These are phyloP conservation scores for Sarocladium brachiariae DNA, from an alignment of 2,329 filamentous ascomycete species.

Conservation along the genomic window DNA sequence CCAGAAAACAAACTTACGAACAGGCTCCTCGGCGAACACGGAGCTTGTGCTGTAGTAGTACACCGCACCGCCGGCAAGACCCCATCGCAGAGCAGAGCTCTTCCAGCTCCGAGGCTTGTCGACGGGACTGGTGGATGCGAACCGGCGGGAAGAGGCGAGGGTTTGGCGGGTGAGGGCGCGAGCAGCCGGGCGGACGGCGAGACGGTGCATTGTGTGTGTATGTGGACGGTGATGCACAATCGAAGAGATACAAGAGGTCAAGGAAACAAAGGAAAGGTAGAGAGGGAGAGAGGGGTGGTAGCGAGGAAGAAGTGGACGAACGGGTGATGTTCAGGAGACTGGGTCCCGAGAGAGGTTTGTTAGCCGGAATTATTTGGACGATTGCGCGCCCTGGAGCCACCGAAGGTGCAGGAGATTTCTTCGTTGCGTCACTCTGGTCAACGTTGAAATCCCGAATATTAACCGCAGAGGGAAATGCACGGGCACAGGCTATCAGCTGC, in stretches of 20 bases:
- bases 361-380: not conserved
- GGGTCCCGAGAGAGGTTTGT: not conserved
- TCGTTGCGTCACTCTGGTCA: constrained; percentile 10
- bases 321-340: not conserved
- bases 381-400: not conserved
- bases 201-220: constrained; percentile 41
- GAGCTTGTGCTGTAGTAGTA: constrained; percentile 94
- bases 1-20: constrained; percentile 65
- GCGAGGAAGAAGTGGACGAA: not conserved
- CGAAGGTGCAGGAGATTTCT: constrained; percentile 5
- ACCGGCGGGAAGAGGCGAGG: constrained; percentile 35
- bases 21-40: constrained; percentile 76
- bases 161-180: constrained; percentile 33
- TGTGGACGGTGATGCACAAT: not conserved
- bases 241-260: not conserved
- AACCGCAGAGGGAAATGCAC: no score
- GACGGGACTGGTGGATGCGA: constrained; percentile 51
- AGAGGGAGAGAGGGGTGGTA: not conserved
- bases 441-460: no score
- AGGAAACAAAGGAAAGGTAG: constrained; percentile 2
- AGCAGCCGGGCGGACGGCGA: constrained; percentile 41
- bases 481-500: no score
- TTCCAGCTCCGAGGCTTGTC: constrained; percentile 76
- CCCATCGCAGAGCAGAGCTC: constrained; percentile 65
- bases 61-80: constrained; percentile 64